These are phyloP conservation scores for Fusarium annulatum DNA, from an alignment of 2,329 filamentous ascomycete species.

Conservation along the genomic window DNA sequence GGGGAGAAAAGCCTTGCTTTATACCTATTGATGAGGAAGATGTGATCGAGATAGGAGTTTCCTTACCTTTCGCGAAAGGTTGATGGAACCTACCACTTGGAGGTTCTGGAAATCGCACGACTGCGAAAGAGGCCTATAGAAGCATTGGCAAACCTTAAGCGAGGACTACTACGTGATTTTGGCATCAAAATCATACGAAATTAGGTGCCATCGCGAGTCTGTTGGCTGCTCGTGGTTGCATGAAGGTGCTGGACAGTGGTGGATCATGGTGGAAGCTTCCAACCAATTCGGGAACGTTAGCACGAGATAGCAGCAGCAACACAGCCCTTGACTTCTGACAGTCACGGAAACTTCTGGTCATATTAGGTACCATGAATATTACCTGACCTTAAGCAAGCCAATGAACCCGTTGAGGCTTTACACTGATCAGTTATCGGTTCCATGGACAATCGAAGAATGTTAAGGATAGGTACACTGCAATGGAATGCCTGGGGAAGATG, in stretches of 20 bases:
- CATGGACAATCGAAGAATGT: not conserved
- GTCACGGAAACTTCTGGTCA: not conserved
- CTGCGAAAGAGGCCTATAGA: slow-evolving; percentile 11
- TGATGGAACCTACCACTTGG: slow-evolving; percentile 26
- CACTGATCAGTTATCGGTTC: not conserved
- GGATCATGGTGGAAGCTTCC: slow-evolving; percentile 40
- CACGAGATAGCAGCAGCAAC: not conserved
- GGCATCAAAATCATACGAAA: slow-evolving; percentile 31
- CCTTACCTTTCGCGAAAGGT: slow-evolving; percentile 32
- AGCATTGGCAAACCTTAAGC: slow-evolving; percentile 15
- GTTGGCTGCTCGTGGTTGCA: slow-evolving; percentile 19
- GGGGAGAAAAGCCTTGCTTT: slow-evolving; percentile 42
- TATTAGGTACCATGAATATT: not conserved
- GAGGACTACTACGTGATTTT: slow-evolving; percentile 6
- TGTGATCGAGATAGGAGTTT: slow-evolving; percentile 24
- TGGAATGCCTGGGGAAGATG: not conserved
- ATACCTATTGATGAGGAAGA: slow-evolving; percentile 41
- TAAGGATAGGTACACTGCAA: not conserved
- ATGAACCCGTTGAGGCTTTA: not conserved
- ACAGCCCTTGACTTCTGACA: not conserved
- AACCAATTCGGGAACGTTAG: not conserved
- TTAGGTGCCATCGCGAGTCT: not conserved
- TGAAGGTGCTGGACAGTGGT: slow-evolving; percentile 34
- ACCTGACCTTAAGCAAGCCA: no score
- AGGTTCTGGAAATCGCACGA: slow-evolving; percentile 43